A percentile compares a stretch with the other conserved stretches of the same genome.
phyloP scores from a whole-genome alignment of 139 green algal species.

The Chlorella sp. region DNA sequence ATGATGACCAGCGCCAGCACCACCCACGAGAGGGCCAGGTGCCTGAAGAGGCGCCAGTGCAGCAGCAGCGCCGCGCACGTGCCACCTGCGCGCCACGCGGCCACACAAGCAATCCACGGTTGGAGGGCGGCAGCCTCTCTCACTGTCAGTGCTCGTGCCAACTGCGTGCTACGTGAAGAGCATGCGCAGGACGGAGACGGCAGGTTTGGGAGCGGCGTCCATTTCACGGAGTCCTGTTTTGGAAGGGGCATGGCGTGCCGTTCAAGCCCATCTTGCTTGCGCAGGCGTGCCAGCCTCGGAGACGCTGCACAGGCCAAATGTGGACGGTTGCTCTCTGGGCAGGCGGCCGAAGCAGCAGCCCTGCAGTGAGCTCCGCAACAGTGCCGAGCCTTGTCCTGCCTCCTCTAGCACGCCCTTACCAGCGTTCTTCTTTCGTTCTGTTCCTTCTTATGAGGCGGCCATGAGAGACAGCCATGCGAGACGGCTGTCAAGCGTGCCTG shows the following conservation, averaged over 20 bases:
- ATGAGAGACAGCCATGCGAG: no score
- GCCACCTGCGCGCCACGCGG: not conserved
- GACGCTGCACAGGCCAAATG: no score
- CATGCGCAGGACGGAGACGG: no score
- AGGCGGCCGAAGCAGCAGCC: no score
- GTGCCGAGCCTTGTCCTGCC: not conserved
- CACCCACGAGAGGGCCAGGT: not conserved
- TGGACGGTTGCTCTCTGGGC: no score
- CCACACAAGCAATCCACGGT: not conserved
- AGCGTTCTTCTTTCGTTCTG: not conserved
- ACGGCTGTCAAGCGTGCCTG: no score
- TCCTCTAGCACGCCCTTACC: not conserved
- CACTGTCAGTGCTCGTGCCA: not conserved
- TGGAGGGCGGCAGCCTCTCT: no score
- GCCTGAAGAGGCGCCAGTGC: not conserved
- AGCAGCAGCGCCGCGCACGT: conserved; percentile 1
- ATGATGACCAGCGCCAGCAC: not conserved
- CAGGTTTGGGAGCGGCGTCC: no score
- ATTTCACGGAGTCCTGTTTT: no score
- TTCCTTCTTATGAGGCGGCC: not conserved
- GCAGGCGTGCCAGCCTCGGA: no score
- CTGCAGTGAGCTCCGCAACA: not conserved
- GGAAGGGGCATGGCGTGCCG: no score
- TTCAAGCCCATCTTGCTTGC: no score
- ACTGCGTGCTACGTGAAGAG: not conserved